phyloP scores from a whole-genome alignment of 2,329 filamentous ascomycete species.

The Pseudovirgaria hyperparasitica region DNA sequence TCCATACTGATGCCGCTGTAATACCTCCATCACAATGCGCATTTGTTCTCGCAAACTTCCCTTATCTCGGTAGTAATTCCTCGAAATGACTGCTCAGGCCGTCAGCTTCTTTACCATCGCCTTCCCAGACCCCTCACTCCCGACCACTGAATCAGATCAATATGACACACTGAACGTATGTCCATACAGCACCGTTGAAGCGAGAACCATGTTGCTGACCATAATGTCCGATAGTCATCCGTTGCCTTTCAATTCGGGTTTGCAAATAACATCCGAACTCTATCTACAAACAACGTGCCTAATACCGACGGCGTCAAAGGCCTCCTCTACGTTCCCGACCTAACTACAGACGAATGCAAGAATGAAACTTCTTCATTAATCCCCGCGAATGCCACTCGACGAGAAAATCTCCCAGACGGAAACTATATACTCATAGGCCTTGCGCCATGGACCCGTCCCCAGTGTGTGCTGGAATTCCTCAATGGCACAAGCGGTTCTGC shows the following conservation, averaged over 20 bases:
- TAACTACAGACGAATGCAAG: slow-evolving; percentile 50
- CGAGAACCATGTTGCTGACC: no score
- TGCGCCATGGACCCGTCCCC: slow-evolving; percentile 69
- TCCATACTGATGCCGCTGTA: no score
- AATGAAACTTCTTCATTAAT: slow-evolving; percentile 52
- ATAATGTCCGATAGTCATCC: no score
- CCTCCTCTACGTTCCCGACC: slow-evolving; percentile 72
- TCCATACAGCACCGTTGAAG: no score
- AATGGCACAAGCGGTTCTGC: slow-evolving; percentile 43
- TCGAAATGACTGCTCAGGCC: slow-evolving; percentile 17
- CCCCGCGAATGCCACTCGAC: slow-evolving; percentile 61
- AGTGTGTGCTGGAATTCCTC: slow-evolving; percentile 65
- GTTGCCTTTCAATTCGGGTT: slow-evolving; percentile 25
- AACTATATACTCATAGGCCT: slow-evolving; percentile 68
- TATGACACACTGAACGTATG: slow-evolving; percentile 16
- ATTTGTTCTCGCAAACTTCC: no score
- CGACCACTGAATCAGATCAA: slow-evolving; percentile 16
- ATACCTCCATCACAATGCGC: no score
- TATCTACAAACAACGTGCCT: slow-evolving; percentile 55
- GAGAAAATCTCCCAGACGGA: slow-evolving; percentile 48
- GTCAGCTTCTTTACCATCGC: slow-evolving; percentile 23
- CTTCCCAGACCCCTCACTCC: slow-evolving; percentile 20
- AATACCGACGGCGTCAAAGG: slow-evolving; percentile 55
- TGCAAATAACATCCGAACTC: slow-evolving; percentile 54
- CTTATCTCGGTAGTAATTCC: no score